These are phyloP conservation scores for Taphrina populina DNA, from an alignment of 1,139 yeast genomes.

Conservation along the genomic window DNA sequence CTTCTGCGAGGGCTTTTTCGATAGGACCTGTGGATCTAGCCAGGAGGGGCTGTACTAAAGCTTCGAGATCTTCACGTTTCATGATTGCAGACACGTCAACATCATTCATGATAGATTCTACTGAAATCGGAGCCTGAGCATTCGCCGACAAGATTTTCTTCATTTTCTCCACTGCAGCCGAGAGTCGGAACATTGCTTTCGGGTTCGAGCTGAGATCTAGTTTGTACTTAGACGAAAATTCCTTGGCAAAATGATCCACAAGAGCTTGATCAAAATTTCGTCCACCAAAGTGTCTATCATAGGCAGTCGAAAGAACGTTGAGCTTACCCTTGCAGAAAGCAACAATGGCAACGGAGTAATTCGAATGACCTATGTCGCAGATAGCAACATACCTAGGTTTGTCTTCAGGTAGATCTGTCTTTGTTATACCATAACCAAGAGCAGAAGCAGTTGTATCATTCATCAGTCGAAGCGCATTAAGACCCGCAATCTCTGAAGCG, in stretches of 20 bases:
- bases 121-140: slow-evolving; percentile 88
- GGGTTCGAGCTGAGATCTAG: slow-evolving; percentile 87
- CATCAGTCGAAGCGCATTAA: slow-evolving; percentile 96
- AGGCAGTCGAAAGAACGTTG: slow-evolving; percentile 86
- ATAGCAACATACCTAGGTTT: slow-evolving; percentile 87
- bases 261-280: slow-evolving; percentile 92
- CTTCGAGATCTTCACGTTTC: slow-evolving; percentile 91
- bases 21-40: slow-evolving; percentile 73
- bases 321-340: slow-evolving; percentile 95
- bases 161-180: slow-evolving; percentile 85
- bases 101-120: slow-evolving; percentile 96
- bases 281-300: slow-evolving; percentile 97
- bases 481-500: slow-evolving; percentile 92
- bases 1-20: slow-evolving; percentile 75
- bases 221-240: slow-evolving; percentile 86
- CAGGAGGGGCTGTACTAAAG: slow-evolving; percentile 76
- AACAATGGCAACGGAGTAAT: slow-evolving; percentile 86
- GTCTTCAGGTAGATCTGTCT: slow-evolving; percentile 90
- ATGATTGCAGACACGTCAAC: slow-evolving; percentile 89
- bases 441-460: slow-evolving; percentile 98
- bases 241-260: slow-evolving; percentile 91
- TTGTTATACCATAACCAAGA: slow-evolving; percentile 98
- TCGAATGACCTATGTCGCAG: slow-evolving; percentile 95
- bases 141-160: slow-evolving; percentile 97
- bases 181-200: slow-evolving; percentile 91